Evolutionary conservation across 2,329 filamentous ascomycete genomes (phyloP).

Genomic region (Trematosphaeria pertusa): DNA sequence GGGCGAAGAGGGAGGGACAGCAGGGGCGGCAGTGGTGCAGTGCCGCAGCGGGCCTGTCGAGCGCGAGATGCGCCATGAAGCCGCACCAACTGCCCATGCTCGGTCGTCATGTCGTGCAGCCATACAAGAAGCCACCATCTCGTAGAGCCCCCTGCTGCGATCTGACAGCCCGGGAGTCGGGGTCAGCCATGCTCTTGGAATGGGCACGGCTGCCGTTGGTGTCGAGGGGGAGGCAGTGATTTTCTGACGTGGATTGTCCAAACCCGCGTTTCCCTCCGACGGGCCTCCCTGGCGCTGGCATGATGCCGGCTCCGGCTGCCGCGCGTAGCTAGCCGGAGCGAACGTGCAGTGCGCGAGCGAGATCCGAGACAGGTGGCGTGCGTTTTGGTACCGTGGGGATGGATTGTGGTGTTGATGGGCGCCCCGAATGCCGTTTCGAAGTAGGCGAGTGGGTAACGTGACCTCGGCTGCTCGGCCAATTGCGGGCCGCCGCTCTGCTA

Average conservation of each 20-base stretch:
- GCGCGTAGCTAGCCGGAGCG: slow-evolving; percentile 7
- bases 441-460: slow-evolving; percentile 5
- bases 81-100: slow-evolving; percentile 18
- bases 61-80: slow-evolving; percentile 18
- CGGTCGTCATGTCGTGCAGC: slow-evolving; percentile 25
- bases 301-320: slow-evolving; percentile 18
- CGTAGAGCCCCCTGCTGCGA: slow-evolving; percentile 23
- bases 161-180: slow-evolving; percentile 33
- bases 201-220: slow-evolving; percentile 22
- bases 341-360: slow-evolving; percentile 7
- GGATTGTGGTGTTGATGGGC: slow-evolving; percentile 3
- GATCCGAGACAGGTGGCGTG: slow-evolving; percentile 22
- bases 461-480: slow-evolving; percentile 9
- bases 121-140: slow-evolving; percentile 22
- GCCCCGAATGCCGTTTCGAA: background rate
- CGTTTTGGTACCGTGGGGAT: slow-evolving; percentile 9
- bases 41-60: slow-evolving; percentile 19
- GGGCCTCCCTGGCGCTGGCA: slow-evolving; percentile 12
- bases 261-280: slow-evolving; percentile 21
- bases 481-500: no score
- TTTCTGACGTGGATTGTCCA: slow-evolving; percentile 34
- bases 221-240: slow-evolving; percentile 19
- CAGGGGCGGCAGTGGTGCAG: slow-evolving; percentile 18
- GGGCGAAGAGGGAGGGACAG: slow-evolving; percentile 6
- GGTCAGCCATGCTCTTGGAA: slow-evolving; percentile 37